Percentiles rank a stretch among this genome's conserved stretches.
Conservation (phyloP, 106 monocot genomes). For the Ottelia alismoides region DNA sequence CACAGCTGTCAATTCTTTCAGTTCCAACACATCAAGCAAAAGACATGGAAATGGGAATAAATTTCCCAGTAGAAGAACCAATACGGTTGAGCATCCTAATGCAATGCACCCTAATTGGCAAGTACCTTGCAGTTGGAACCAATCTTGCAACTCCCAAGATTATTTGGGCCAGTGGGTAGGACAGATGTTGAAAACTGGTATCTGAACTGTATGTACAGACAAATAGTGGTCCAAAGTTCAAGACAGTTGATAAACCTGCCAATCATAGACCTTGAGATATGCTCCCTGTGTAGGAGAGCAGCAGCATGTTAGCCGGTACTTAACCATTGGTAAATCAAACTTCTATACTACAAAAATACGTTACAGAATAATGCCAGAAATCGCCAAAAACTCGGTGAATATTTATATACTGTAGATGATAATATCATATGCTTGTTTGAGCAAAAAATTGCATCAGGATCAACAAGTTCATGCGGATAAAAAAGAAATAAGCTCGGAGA, state of each 20-base stretch:
- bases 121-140: conserved; percentile 80
- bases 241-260: conserved; percentile 91
- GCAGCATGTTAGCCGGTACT: background rate
- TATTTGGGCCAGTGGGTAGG: conserved; percentile 90
- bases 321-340: too few species aligned
- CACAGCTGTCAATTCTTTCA: conserved; percentile 58
- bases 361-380: too few species aligned
- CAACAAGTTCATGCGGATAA: too few species aligned
- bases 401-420: too few species aligned
- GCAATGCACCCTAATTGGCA: conserved; percentile 77
- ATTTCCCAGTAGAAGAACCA: conserved; percentile 55
- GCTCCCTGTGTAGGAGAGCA: conserved; percentile 37
- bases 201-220: conserved; percentile 66
- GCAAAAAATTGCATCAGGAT: too few species aligned
- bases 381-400: too few species aligned
- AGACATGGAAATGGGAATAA: conserved; percentile 69
- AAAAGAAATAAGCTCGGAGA: too few species aligned
- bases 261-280: conserved; percentile 90
- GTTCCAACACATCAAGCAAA: conserved; percentile 82
- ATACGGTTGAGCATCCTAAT: conserved; percentile 82
- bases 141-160: conserved; percentile 68
- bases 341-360: too few species aligned
- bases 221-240: conserved; percentile 82
- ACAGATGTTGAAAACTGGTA: conserved; percentile 64
- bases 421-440: too few species aligned